A percentile compares a stretch with the other conserved stretches of the same genome.
Conservation (phyloP, 2,329 filamentous ascomycete species). For the Venturia aucupariae region DNA sequence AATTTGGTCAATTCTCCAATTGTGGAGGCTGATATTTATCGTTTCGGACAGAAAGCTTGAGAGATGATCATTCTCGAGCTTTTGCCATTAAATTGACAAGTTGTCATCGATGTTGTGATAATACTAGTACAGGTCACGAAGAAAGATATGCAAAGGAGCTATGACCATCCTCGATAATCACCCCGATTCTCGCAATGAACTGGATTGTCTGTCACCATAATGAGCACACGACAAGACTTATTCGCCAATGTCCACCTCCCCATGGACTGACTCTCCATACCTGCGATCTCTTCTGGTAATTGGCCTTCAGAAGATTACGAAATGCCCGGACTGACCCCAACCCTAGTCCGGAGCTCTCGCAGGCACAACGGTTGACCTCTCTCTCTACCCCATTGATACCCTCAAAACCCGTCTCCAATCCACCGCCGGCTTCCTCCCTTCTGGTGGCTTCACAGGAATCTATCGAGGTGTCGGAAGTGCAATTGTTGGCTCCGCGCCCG, state of each 20-base stretch:
- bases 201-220: not conserved
- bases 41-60: too few species aligned
- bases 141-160: not conserved
- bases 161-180: not conserved
- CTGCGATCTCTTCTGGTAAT: conserved; percentile 37
- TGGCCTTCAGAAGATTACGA: not conserved
- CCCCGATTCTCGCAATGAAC: not conserved
- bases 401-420: conserved; percentile 97
- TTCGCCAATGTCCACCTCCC: conserved; percentile 9
- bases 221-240: not conserved
- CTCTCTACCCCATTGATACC: conserved; percentile 95
- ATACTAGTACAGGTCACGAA: too few species aligned
- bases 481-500: conserved; percentile 82
- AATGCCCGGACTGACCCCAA: not conserved
- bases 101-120: not conserved
- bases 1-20: too few species aligned
- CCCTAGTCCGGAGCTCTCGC: conserved; percentile 73
- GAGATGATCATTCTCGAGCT: too few species aligned
- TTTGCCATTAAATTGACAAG: too few species aligned
- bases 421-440: conserved; percentile 62
- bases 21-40: too few species aligned
- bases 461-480: conserved; percentile 89
- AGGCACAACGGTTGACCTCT: conserved; percentile 92
- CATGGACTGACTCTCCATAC: conserved; percentile 39
- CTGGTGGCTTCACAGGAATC: conserved; percentile 82